Percentiles rank a stretch among this genome's conserved stretches.
phyloP scores from a whole-genome alignment of 2,329 filamentous ascomycete species.

The Drechslera avenae region DNA sequence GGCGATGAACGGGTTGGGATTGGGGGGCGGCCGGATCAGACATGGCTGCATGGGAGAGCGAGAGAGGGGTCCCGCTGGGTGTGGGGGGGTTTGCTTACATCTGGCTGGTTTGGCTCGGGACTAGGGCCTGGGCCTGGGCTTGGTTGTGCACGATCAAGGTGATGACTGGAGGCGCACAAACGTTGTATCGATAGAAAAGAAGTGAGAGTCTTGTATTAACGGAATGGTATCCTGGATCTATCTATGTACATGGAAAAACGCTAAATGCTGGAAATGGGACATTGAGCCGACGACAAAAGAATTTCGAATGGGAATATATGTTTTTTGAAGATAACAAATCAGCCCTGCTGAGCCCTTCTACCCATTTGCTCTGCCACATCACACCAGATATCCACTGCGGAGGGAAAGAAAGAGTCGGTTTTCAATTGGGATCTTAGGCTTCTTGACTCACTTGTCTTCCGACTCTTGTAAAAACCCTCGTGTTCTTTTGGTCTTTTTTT shows the following conservation, averaged over 20 bases:
- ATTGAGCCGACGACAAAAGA: background rate
- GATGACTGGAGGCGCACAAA: too few species aligned
- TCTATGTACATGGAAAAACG: slow-evolving; percentile 22
- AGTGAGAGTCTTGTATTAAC: background rate
- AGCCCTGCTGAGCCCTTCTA: slow-evolving; percentile 5
- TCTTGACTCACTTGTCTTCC: background rate
- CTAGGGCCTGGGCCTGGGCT: too few species aligned
- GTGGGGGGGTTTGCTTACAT: too few species aligned
- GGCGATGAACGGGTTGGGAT: too few species aligned
- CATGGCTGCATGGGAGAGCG: too few species aligned
- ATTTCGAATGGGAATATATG: background rate
- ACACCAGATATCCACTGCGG: slow-evolving; percentile 10
- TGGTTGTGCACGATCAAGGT: too few species aligned
- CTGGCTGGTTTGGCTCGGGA: too few species aligned
- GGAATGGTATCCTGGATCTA: slow-evolving; percentile 11
- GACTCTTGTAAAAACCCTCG: slow-evolving; percentile 28
- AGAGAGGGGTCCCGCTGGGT: too few species aligned
- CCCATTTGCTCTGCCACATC: slow-evolving; percentile 1
- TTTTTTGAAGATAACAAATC: background rate
- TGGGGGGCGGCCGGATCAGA: too few species aligned
- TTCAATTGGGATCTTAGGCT: slow-evolving; percentile 22
- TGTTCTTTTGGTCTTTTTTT: background rate
- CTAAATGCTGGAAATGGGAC: slow-evolving; percentile 22
- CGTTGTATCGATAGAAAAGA: too few species aligned
- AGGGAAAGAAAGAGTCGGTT: slow-evolving; percentile 30